Conservation (phyloP, 208 protist genomes). For the Tritrichomonas musculus region DNA sequence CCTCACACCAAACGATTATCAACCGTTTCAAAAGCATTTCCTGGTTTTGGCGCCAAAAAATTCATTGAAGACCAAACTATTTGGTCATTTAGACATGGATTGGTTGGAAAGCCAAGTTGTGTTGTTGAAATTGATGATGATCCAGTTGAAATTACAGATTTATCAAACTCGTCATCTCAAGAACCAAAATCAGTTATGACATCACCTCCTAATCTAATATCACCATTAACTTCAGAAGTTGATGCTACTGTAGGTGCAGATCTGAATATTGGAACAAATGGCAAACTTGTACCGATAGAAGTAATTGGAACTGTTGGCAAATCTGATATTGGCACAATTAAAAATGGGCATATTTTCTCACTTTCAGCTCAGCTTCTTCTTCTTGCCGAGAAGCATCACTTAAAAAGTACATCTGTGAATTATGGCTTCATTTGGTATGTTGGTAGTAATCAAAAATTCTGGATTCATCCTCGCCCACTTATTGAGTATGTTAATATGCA, state of each 20-base stretch:
- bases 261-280: neutral
- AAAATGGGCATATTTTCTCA: neutral
- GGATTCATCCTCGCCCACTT: neutral
- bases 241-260: too few relatives aligned
- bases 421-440: neutral
- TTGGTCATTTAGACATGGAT: neutral
- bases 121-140: neutral
- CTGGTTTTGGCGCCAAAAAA: neutral
- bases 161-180: too few relatives aligned
- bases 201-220: too few relatives aligned
- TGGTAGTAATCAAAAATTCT: neutral
- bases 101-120: neutral
- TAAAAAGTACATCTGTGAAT: too few relatives aligned
- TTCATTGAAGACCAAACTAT: neutral
- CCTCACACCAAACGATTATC: neutral
- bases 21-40: neutral
- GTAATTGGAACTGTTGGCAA: neutral
- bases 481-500: neutral
- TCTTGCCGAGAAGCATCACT: neutral
- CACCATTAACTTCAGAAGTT: too few relatives aligned
- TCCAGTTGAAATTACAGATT: too few relatives aligned
- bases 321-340: neutral
- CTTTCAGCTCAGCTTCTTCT: neutral
- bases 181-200: too few relatives aligned
- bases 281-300: neutral